Evolutionary conservation across 2,329 filamentous ascomycete species (phyloP).

Genomic region (Sarocladium brachiariae): DNA sequence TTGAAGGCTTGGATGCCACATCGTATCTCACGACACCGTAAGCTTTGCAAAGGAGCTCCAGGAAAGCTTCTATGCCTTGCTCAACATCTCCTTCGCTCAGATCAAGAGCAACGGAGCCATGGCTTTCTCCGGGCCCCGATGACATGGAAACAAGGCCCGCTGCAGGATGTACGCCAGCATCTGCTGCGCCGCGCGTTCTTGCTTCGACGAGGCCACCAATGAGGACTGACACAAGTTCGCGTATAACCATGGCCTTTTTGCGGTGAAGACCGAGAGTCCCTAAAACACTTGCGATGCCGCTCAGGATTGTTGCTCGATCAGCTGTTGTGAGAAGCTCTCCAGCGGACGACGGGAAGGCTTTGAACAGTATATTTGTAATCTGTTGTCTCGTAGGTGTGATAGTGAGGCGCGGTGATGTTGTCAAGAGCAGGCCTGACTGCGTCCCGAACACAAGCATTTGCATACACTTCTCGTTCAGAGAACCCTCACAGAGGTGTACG

Average conservation of each 20-base stretch:
- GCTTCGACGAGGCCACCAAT: constrained; percentile 84
- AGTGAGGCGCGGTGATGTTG: constrained; percentile 48
- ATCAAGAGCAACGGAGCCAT: constrained; percentile 50
- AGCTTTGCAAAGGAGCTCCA: constrained; percentile 53
- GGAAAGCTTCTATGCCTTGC: constrained; percentile 56
- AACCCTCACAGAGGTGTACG: constrained; percentile 59
- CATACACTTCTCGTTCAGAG: constrained; percentile 52
- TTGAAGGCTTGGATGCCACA: constrained; percentile 20
- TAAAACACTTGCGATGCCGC: constrained; percentile 82
- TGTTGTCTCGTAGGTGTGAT: constrained; percentile 52
- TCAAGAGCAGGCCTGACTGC: constrained; percentile 41
- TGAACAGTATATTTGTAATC: constrained; percentile 49
- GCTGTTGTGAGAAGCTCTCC: constrained; percentile 63
- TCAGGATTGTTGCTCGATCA: constrained; percentile 72
- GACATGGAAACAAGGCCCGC: constrained; percentile 74
- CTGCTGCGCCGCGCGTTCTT: constrained; percentile 86
- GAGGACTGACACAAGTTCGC: constrained; percentile 75
- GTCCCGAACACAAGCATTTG: constrained; percentile 59
- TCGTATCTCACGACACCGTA: constrained; percentile 57
- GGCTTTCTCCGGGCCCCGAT: constrained; percentile 40
- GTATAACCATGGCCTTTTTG: constrained; percentile 86
- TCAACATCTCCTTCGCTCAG: constrained; percentile 60
- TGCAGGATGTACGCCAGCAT: constrained; percentile 90
- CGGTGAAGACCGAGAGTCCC: constrained; percentile 72
- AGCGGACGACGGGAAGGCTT: constrained; percentile 61